Evolutionary conservation across 495 filamentous ascomycete species (phyloP).

Genomic region (Oidiodendron maius): DNA sequence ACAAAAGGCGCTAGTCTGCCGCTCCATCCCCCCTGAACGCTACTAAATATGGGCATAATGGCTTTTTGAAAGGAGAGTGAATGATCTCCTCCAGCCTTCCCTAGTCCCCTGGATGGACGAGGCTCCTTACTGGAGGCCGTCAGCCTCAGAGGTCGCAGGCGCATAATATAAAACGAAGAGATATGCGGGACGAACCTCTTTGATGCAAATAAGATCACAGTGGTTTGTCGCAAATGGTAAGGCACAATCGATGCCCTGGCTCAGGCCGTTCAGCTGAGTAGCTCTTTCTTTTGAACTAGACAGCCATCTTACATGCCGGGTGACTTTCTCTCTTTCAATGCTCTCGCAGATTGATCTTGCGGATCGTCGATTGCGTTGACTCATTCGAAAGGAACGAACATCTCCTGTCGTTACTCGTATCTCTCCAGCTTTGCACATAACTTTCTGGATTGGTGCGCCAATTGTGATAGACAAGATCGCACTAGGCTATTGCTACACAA

Average conservation of each 20-base stretch:
- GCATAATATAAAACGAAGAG: not conserved
- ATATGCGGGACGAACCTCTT: not conserved
- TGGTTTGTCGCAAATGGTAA: not conserved
- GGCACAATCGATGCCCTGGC: not conserved
- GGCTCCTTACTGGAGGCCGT: not conserved
- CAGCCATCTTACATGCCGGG: not conserved
- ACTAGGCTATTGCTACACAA: not conserved
- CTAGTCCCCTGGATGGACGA: not conserved
- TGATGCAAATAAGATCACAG: not conserved
- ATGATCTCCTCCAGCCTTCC: not conserved
- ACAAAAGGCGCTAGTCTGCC: not conserved
- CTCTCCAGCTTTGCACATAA: not conserved
- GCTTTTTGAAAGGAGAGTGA: not conserved
- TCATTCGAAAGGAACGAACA: not conserved
- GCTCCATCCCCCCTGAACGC: not conserved
- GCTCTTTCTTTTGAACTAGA: not conserved
- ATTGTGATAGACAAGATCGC: not conserved
- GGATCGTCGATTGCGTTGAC: not conserved
- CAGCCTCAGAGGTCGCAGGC: not conserved
- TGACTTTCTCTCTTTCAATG: not conserved
- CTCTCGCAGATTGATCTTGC: not conserved
- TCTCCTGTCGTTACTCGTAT: not conserved
- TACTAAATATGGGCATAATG: not conserved
- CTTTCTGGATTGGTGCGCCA: not conserved
- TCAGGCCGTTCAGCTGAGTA: not conserved